These are phyloP conservation scores for Fraxinus nigra DNA, from an alignment of 305 asterid genomes.

Conservation along the genomic window DNA sequence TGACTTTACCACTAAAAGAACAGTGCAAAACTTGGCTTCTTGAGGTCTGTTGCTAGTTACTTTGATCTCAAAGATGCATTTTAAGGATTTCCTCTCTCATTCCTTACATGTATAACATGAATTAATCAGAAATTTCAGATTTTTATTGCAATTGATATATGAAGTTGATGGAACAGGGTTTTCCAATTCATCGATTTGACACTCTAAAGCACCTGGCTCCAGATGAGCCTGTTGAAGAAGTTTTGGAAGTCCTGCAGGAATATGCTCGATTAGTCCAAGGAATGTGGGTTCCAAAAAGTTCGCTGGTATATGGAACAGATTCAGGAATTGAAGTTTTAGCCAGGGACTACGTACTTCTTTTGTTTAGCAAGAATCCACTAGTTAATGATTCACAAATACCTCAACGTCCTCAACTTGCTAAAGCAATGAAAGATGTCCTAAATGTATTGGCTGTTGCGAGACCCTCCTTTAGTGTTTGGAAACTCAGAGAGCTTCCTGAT, in stretches of 20 bases:
- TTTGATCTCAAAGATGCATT: constrained; percentile 7
- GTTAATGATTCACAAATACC: constrained; percentile 40
- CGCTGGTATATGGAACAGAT: constrained; percentile 44
- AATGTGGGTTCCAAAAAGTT: constrained; percentile 75
- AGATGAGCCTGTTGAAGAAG: constrained; percentile 56
- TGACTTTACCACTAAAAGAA: constrained; percentile 66
- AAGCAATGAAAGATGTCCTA: constrained; percentile 47
- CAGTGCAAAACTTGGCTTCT: constrained; percentile 58
- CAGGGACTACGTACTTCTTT: constrained; percentile 62
- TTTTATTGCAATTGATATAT: constrained; percentile 22
- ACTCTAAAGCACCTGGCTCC: constrained; percentile 72
- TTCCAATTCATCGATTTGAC: constrained; percentile 68
- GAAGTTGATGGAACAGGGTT: constrained; percentile 45
- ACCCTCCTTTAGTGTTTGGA: constrained; percentile 57
- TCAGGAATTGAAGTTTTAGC: constrained; percentile 39
- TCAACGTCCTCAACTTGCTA: constrained; percentile 14
- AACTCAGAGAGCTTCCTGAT: constrained; percentile 73
- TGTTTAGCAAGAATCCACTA: constrained; percentile 51
- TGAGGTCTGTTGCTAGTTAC: constrained; percentile 51
- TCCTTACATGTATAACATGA: neutral
- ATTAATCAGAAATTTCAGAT: neutral
- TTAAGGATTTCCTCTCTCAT: neutral
- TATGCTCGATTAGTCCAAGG: constrained; percentile 83
- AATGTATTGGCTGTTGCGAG: constrained; percentile 57
- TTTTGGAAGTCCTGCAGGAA: constrained; percentile 54